These are phyloP conservation scores for Ceratopteris richardii DNA, from an alignment of 75 land plant genomes.

Conservation along the genomic window DNA sequence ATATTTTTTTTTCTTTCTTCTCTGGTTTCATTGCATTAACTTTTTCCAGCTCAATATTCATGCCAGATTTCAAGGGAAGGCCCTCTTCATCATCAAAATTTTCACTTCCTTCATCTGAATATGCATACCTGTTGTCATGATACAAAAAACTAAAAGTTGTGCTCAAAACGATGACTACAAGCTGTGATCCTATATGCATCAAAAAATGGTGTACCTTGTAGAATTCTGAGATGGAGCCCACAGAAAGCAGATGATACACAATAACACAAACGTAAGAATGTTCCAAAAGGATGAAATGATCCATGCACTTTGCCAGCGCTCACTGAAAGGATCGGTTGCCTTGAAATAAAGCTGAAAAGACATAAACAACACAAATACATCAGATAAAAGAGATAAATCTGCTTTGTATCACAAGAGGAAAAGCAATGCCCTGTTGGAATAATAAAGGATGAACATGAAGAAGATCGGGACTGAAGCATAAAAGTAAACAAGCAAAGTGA, in stretches of 20 bases:
- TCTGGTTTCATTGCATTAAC: too few species aligned
- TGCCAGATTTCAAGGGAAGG: conserved; percentile 24
- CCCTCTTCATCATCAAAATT: conserved; percentile 63
- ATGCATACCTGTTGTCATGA: conserved; percentile 49
- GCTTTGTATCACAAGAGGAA: too few species aligned
- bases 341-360: conserved; percentile 76
- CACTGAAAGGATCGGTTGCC: conserved; percentile 67
- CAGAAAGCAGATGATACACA: conserved; percentile 72
- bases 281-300: conserved; percentile 88
- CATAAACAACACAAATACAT: not conserved
- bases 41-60: too few species aligned
- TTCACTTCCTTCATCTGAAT: conserved; percentile 64
- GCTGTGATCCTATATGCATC: too few species aligned
- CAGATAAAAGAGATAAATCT: not conserved
- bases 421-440: too few species aligned
- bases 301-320: conserved; percentile 91
- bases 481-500: too few species aligned
- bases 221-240: conserved; percentile 98
- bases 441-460: too few species aligned
- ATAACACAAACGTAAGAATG: conserved; percentile 61
- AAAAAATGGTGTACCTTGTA: conserved; percentile 53
- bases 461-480: too few species aligned
- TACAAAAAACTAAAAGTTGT: not conserved
- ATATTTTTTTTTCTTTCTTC: too few species aligned
- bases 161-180: not conserved